phyloP scores from a whole-genome alignment of 2,329 filamentous ascomycete genomes.

The Tolypocladium pustulatum region DNA sequence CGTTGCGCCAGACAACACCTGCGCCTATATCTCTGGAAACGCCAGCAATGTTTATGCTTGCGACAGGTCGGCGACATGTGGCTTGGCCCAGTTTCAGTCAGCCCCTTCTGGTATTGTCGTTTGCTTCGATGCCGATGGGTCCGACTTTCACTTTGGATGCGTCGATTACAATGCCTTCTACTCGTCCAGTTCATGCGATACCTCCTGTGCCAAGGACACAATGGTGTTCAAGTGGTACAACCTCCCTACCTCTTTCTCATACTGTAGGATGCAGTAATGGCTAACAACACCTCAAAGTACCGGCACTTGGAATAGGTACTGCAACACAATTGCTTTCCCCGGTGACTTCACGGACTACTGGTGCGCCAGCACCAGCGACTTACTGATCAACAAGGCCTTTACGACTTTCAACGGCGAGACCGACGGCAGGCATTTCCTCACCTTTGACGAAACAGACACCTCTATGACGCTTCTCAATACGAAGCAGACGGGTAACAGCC shows the following conservation, averaged over 20 bases:
- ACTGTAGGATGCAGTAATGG: not conserved
- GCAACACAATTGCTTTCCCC: conserved; percentile 33
- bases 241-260: not conserved
- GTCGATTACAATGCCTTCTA: conserved; percentile 25
- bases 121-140: conserved; percentile 27
- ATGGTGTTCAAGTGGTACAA: conserved; percentile 35
- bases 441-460: not conserved
- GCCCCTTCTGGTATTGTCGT: conserved; percentile 24
- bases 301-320: conserved; percentile 22
- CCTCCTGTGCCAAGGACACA: conserved; percentile 27
- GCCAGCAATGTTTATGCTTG: conserved; percentile 30
- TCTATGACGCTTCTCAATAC: not conserved
- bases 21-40: conserved; percentile 35
- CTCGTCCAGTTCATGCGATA: conserved; percentile 25
- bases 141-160: conserved; percentile 25
- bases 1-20: conserved; percentile 37
- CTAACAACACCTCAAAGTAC: conserved; percentile 20
- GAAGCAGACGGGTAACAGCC: not conserved
- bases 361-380: conserved; percentile 25
- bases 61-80: conserved; percentile 22
- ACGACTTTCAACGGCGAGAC: conserved; percentile 31
- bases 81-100: conserved; percentile 24
- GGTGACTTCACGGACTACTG: conserved; percentile 32
- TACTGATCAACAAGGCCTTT: conserved; percentile 21
- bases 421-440: not conserved